phyloP scores from a whole-genome alignment of 352 stramenopile species.

The Phytophthora megakarya region DNA sequence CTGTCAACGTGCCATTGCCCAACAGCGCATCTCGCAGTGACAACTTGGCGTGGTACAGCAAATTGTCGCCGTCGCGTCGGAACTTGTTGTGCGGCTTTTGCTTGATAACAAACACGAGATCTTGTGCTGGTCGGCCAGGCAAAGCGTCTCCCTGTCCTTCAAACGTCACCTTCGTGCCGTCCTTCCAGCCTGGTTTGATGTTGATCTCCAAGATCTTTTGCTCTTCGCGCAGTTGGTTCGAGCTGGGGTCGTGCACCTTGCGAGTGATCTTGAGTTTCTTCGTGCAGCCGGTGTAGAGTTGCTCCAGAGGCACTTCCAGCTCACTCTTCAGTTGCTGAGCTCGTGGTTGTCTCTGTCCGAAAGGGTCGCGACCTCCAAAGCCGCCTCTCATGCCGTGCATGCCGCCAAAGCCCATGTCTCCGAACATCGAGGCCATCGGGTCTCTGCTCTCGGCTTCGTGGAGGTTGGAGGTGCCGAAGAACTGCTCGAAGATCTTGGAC shows the following conservation, averaged over 20 bases:
- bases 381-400: slow-evolving; percentile 51
- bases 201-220: slow-evolving; percentile 95
- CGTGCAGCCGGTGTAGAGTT: slow-evolving; percentile 81
- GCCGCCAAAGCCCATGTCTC: slow-evolving; percentile 55
- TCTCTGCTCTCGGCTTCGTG: slow-evolving; percentile 75
- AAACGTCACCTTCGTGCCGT: slow-evolving; percentile 97
- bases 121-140: slow-evolving; percentile 91
- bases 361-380: slow-evolving; percentile 47
- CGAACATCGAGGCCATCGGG: slow-evolving; percentile 77
- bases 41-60: slow-evolving; percentile 95
- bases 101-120: slow-evolving; percentile 96
- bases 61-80: slow-evolving; percentile 93
- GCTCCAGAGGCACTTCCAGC: slow-evolving; percentile 93
- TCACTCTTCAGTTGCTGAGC: slow-evolving; percentile 76
- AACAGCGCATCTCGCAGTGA: slow-evolving; percentile 95
- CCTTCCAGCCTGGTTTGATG: slow-evolving; percentile 96
- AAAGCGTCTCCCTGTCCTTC: slow-evolving; percentile 91
- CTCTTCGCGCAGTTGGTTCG: slow-evolving; percentile 93
- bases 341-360: slow-evolving; percentile 39
- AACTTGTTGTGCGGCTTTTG: slow-evolving; percentile 93
- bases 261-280: slow-evolving; percentile 96
- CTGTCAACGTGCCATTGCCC: slow-evolving; percentile 88
- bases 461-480: slow-evolving; percentile 87
- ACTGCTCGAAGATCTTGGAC: slow-evolving; percentile 91
- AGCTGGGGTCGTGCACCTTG: slow-evolving; percentile 81